Evolutionary conservation across 2,329 filamentous ascomycete genomes (phyloP).

Genomic region (Graphilbum ipis-grandicollis): DNA sequence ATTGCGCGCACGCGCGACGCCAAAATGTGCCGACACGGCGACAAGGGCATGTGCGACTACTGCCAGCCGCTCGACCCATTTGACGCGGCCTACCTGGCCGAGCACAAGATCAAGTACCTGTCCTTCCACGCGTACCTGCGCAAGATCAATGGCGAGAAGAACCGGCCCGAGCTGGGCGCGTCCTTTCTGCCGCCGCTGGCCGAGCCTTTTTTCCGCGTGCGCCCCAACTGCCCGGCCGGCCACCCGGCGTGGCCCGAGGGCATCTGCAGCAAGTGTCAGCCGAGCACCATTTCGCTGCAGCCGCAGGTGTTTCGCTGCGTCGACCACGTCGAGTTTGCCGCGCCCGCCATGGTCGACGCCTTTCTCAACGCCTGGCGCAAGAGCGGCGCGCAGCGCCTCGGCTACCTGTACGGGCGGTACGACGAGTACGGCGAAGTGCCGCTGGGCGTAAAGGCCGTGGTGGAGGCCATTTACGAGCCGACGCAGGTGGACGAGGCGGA

Average conservation of each 20-base stretch:
- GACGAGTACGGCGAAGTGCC: conserved; percentile 85
- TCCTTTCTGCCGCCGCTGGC: conserved; percentile 92
- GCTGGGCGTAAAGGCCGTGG: conserved; percentile 82
- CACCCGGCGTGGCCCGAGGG: conserved; percentile 90
- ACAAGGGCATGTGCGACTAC: conserved; percentile 98
- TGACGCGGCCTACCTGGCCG: conserved; percentile 68
- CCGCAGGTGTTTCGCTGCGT: conserved; percentile 93
- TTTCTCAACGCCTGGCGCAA: conserved; percentile 85
- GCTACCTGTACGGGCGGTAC: conserved; percentile 82
- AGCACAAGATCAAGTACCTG: conserved; percentile 97
- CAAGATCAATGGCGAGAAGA: conserved; percentile 91
- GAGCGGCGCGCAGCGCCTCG: conserved; percentile 68
- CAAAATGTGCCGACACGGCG: conserved; percentile 88
- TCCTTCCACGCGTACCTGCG: conserved; percentile 90
- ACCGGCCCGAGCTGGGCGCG: conserved; percentile 82
- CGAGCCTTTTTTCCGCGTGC: conserved; percentile 85
- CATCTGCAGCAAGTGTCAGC: conserved; percentile 96
- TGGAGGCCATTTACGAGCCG: conserved; percentile 93
- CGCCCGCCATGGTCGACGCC: conserved; percentile 68
- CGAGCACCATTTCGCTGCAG: conserved; percentile 88
- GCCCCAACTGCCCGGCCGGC: conserved; percentile 75
- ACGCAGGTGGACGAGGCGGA: conserved; percentile 82
- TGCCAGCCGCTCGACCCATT: conserved; percentile 96
- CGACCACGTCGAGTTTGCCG: conserved; percentile 92
- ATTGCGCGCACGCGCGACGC: conserved; percentile 56